A percentile compares a stretch with the other conserved stretches of the same genome.
Evolutionary conservation across 192 early-diverging fungal genomes (phyloP).

Genomic region (Coemansia sp.): DNA sequence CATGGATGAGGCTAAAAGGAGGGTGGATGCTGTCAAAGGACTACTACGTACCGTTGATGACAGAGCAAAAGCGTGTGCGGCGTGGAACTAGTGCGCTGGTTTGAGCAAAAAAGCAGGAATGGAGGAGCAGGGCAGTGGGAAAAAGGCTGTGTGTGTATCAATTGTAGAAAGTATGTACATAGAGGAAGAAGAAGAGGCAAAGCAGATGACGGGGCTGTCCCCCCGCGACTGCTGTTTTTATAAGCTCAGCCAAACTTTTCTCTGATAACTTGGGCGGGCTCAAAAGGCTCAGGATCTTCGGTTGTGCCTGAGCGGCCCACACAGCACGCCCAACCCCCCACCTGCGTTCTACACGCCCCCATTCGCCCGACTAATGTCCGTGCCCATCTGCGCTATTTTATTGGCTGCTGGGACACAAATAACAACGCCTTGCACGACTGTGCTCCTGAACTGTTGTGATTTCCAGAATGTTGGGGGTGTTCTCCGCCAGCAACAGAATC

Average conservation of each 20-base stretch:
- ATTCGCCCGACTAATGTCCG: background rate
- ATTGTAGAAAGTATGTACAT: background rate
- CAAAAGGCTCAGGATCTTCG: background rate
- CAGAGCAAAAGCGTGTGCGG: background rate
- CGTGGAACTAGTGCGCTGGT: background rate
- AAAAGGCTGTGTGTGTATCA: background rate
- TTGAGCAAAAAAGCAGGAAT: background rate
- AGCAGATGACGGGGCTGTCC: background rate
- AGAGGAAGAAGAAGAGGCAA: background rate
- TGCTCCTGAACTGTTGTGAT: slow-evolving; percentile 7
- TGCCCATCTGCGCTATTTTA: background rate
- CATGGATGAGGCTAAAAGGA: background rate
- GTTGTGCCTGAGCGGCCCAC: background rate
- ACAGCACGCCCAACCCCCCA: background rate
- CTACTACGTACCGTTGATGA: background rate
- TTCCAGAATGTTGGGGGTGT: background rate
- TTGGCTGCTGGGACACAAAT: background rate
- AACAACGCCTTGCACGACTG: background rate
- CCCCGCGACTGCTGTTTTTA: background rate
- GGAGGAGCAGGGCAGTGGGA: background rate
- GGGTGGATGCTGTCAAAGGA: background rate
- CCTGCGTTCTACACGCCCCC: background rate
- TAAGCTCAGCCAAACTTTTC: background rate
- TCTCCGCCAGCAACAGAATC: no score
- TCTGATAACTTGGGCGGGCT: background rate